Evolutionary conservation across 805 yeast genomes (phyloP).

Genomic region (Jamesozyma rosinii): DNA sequence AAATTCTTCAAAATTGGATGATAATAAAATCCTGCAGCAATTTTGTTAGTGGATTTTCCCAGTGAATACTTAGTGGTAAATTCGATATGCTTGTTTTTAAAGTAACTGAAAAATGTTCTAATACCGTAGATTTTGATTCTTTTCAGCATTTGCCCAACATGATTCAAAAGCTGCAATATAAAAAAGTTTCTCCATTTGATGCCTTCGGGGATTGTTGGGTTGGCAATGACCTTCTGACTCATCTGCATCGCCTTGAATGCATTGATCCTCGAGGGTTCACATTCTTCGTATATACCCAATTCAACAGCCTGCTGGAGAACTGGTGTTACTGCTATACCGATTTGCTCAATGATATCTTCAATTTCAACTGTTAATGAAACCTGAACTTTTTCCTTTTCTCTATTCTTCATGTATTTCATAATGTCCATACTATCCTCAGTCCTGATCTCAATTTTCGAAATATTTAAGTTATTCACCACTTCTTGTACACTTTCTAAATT

Average conservation of each 20-base stretch:
- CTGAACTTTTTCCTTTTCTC: slow-evolving; percentile 49
- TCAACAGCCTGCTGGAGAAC: slow-evolving; percentile 54
- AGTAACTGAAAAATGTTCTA: slow-evolving; percentile 61
- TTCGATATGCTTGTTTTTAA: slow-evolving; percentile 48
- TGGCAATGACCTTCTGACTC: slow-evolving; percentile 45
- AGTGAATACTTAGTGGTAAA: slow-evolving; percentile 48
- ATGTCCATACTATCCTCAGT: slow-evolving; percentile 81
- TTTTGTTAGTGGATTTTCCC: slow-evolving; percentile 56
- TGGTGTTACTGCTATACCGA: slow-evolving; percentile 62
- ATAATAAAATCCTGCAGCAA: slow-evolving; percentile 52
- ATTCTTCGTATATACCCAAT: slow-evolving; percentile 50
- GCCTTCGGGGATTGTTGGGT: slow-evolving; percentile 54
- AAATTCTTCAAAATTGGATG: slow-evolving; percentile 40
- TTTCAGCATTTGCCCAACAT: slow-evolving; percentile 62
- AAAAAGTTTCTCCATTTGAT: slow-evolving; percentile 64
- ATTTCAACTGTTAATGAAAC: slow-evolving; percentile 50
- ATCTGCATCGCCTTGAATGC: slow-evolving; percentile 65
- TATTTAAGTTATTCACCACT: slow-evolving; percentile 60
- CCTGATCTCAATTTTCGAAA: slow-evolving; percentile 74
- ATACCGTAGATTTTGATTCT: slow-evolving; percentile 77
- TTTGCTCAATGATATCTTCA: slow-evolving; percentile 41
- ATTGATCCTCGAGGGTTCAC: slow-evolving; percentile 60
- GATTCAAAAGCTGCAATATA: slow-evolving; percentile 46
- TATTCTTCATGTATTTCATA: slow-evolving; percentile 63
- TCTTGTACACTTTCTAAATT: slow-evolving; percentile 82